Evolutionary conservation across 1,139 yeast genomes (phyloP).

Genomic region (Diutina neorugosa): DNA sequence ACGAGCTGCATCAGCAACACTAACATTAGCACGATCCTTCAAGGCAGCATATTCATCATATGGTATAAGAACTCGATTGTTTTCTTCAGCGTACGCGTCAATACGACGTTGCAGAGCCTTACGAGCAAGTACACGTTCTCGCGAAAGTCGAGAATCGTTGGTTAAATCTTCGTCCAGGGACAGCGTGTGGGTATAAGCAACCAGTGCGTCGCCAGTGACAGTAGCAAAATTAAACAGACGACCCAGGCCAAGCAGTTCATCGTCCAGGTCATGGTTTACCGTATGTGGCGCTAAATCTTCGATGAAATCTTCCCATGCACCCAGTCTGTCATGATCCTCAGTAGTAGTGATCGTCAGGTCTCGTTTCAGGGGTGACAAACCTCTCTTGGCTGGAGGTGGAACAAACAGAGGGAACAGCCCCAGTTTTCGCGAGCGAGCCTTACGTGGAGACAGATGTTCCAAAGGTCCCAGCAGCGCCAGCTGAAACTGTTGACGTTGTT

Average conservation of each 20-base stretch:
- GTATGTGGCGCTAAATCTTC: constrained; percentile 11
- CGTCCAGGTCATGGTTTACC: neutral
- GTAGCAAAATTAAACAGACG: neutral
- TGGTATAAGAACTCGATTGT: neutral
- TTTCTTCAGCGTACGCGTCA: neutral
- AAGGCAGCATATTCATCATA: neutral
- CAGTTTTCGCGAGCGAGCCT: neutral
- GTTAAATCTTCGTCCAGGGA: neutral
- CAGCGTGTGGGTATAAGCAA: neutral
- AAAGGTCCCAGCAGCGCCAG: neutral
- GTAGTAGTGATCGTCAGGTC: neutral
- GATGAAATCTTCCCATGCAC: constrained; percentile 31
- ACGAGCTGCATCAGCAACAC: neutral
- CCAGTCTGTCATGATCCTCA: constrained; percentile 3
- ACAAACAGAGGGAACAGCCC: constrained; percentile 1
- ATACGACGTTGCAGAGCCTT: neutral
- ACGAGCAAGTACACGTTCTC: neutral
- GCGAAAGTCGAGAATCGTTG: neutral
- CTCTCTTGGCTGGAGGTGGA: neutral
- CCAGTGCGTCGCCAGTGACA: neutral
- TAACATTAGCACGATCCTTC: neutral
- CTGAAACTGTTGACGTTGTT: neutral
- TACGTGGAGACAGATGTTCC: constrained; percentile 2
- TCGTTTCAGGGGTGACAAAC: neutral
- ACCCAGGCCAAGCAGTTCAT: neutral